These are phyloP conservation scores for Batrachochytrium dendrobatidis DNA, from an alignment of 371 early-diverging fungal genomes.

Conservation along the genomic window DNA sequence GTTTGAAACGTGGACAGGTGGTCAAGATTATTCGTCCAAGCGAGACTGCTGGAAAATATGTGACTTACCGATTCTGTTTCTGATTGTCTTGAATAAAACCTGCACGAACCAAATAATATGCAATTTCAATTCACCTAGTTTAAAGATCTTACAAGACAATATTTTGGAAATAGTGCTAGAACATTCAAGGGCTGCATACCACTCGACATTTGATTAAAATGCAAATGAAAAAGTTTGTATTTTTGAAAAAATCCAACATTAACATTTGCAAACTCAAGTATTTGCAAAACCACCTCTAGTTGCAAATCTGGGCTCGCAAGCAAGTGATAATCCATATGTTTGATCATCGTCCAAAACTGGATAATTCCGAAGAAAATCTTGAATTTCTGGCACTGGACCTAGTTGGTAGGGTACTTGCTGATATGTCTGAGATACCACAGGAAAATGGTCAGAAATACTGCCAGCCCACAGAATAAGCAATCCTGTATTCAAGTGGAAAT, in stretches of 20 bases:
- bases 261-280: too few species aligned
- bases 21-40: slow-evolving; percentile 93
- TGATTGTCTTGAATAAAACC: too few species aligned
- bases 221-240: too few species aligned
- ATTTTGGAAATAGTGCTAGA: too few species aligned
- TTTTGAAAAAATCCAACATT: too few species aligned
- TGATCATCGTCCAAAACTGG: slow-evolving; percentile 32
- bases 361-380: slow-evolving; percentile 34
- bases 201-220: too few species aligned
- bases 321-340: slow-evolving; percentile 39
- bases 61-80: slow-evolving; percentile 23
- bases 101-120: too few species aligned
- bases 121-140: too few species aligned
- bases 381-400: slow-evolving; percentile 39
- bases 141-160: too few species aligned
- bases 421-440: slow-evolving; percentile 26
- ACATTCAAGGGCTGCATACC: too few species aligned
- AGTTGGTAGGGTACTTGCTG: slow-evolving; percentile 37
- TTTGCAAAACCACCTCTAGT: too few species aligned
- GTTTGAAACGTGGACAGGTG: slow-evolving; percentile 92
- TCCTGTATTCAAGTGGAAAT: not conserved
- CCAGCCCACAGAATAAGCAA: not conserved
- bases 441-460: not conserved
- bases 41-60: slow-evolving; percentile 96
- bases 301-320: slow-evolving; percentile 49